A percentile compares a stretch with the other conserved stretches of the same genome.
Evolutionary conservation across 257 asterid genomes (phyloP).

Genomic region (Salvia miltiorrhiza): DNA sequence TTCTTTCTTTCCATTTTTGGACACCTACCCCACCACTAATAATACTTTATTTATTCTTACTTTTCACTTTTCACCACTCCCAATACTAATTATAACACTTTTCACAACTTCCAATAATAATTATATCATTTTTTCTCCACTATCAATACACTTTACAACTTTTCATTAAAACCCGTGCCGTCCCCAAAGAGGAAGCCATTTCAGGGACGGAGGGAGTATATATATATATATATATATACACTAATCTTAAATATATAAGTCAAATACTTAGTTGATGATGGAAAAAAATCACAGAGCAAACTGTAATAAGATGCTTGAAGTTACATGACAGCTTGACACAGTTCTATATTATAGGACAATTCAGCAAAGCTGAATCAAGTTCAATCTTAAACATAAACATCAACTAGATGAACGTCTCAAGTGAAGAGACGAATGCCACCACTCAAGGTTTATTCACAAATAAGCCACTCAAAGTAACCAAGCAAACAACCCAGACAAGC

Average conservation of each 20-base stretch:
- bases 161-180: no score
- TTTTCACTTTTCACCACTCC: no score
- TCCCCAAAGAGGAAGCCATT: no score
- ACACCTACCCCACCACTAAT: no score
- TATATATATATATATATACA: neutral
- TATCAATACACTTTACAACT: no score
- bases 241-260: neutral
- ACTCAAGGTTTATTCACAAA: neutral
- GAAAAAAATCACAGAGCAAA: neutral
- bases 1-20: no score
- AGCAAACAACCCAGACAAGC: neutral
- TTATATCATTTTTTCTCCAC: no score
- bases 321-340: neutral
- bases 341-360: neutral
- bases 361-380: neutral
- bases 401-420: neutral
- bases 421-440: neutral
- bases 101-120: no score
- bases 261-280: neutral
- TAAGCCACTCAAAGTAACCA: neutral
- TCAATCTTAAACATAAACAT: neutral
- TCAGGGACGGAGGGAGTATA: no score
- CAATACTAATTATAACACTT: no score
- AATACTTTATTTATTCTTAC: no score
- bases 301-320: neutral